Evolutionary conservation across 2,329 filamentous ascomycete genomes (phyloP).

Genomic region (Whalleya microplaca): DNA sequence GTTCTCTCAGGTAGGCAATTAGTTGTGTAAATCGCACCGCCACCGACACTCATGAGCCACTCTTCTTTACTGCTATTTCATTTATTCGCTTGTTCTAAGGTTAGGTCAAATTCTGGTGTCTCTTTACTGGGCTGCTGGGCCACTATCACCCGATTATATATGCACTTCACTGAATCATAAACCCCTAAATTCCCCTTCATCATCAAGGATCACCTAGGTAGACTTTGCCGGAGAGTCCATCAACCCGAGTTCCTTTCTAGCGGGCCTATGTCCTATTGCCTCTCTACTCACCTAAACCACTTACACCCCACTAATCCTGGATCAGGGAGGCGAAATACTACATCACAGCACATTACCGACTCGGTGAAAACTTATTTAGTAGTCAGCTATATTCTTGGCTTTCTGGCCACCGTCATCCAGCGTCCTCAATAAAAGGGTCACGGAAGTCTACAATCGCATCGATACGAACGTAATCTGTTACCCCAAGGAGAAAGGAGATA

Average conservation of each 20-base stretch:
- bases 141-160: not conserved
- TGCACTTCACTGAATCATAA: not conserved
- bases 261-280: no score
- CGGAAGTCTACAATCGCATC: not conserved
- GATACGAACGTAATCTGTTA: no score
- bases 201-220: no score
- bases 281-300: no score
- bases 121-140: no score
- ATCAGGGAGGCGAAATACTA: slow-evolving; percentile 13
- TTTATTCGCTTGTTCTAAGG: not conserved
- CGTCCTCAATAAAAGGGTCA: not conserved
- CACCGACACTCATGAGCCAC: slow-evolving; percentile 3
- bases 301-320: not conserved
- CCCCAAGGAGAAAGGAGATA: no score
- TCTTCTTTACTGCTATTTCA: slow-evolving; percentile 4
- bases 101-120: not conserved
- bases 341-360: slow-evolving; percentile 3
- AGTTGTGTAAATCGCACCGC: slow-evolving; percentile 5
- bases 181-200: not conserved
- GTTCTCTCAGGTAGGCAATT: not conserved
- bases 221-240: no score
- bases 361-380: slow-evolving; percentile 4
- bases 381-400: not conserved
- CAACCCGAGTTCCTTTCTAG: no score
- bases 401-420: not conserved